Evolutionary conservation across 2,329 filamentous ascomycete genomes (phyloP).

Genomic region (Colletotrichum phormii): DNA sequence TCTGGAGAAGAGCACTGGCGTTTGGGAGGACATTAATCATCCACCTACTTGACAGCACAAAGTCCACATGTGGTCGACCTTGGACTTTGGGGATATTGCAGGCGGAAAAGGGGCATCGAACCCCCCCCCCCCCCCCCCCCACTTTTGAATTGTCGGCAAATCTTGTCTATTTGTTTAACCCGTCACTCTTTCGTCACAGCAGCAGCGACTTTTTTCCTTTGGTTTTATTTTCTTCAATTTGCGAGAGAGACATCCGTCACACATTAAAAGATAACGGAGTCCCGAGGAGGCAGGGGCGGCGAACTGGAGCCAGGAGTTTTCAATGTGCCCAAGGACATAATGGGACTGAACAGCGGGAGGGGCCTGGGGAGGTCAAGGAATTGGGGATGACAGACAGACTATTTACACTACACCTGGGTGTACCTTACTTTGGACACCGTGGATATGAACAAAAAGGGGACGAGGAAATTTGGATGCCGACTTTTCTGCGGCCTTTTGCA

Average conservation of each 20-base stretch:
- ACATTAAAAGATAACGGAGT: not conserved
- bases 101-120: not conserved
- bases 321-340: conserved; percentile 13
- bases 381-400: not conserved
- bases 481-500: not conserved
- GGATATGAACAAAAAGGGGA: not conserved
- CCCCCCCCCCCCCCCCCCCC: too few species aligned
- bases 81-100: not conserved
- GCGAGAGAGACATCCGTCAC: not conserved
- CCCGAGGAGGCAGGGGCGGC: not conserved
- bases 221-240: not conserved
- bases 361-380: not conserved
- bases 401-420: not conserved
- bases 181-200: not conserved
- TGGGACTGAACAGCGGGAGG: not conserved
- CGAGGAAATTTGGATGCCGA: not conserved
- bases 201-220: not conserved
- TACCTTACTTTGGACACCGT: not conserved
- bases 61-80: not conserved
- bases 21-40: conserved; percentile 7
- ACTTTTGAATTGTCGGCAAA: not conserved
- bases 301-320: conserved; percentile 32
- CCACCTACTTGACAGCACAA: not conserved
- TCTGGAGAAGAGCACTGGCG: conserved; percentile 15
- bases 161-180: not conserved